Percentiles rank a stretch among this genome's conserved stretches.
Evolutionary conservation across 805 yeast genomes (phyloP).

Genomic region (Saccharomycopsis oosterbeekiorum): DNA sequence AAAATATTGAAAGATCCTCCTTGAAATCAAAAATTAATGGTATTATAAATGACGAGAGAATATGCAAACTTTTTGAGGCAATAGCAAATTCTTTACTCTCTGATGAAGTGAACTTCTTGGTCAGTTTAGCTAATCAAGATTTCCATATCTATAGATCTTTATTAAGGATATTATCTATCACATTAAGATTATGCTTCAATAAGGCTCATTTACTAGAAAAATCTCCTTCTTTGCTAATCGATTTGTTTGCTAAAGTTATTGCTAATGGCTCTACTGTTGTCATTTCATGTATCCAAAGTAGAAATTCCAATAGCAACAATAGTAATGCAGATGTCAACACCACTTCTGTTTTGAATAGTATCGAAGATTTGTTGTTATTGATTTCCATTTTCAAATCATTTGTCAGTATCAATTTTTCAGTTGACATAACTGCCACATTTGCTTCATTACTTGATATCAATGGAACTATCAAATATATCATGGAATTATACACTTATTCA

Average conservation of each 20-base stretch:
- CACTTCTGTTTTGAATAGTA: slow-evolving; percentile 34
- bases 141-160: slow-evolving; percentile 45
- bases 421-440: slow-evolving; percentile 38
- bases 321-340: not conserved
- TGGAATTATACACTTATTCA: slow-evolving; percentile 59
- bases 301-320: slow-evolving; percentile 18
- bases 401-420: slow-evolving; percentile 38
- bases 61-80: slow-evolving; percentile 22
- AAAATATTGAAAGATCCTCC: slow-evolving; percentile 20
- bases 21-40: slow-evolving; percentile 7
- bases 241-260: slow-evolving; percentile 51
- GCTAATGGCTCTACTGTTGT: slow-evolving; percentile 56
- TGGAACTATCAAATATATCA: slow-evolving; percentile 52
- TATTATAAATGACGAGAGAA: slow-evolving; percentile 18
- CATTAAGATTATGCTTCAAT: slow-evolving; percentile 35
- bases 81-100: slow-evolving; percentile 39
- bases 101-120: slow-evolving; percentile 37
- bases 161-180: slow-evolving; percentile 45
- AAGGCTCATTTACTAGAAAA: slow-evolving; percentile 35
- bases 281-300: slow-evolving; percentile 43
- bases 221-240: slow-evolving; percentile 42
- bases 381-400: slow-evolving; percentile 56
- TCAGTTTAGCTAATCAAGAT: slow-evolving; percentile 31
- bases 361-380: slow-evolving; percentile 57
- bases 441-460: slow-evolving; percentile 43